A percentile compares a stretch with the other conserved stretches of the same genome.
phyloP scores from a whole-genome alignment of 2,329 filamentous ascomycete species.

The Colletotrichum aenigma region DNA sequence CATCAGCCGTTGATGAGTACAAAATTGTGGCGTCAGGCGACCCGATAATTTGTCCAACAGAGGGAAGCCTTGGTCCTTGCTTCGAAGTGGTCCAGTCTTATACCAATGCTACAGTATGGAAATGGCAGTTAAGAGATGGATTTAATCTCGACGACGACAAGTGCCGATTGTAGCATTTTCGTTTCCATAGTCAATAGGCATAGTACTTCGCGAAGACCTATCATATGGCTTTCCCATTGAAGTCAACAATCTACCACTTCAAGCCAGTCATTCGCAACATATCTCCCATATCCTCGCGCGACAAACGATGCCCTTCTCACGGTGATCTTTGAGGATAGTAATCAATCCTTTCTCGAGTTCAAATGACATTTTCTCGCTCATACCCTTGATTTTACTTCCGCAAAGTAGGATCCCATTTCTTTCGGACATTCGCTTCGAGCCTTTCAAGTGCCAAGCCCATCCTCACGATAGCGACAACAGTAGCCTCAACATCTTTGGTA shows the following conservation, averaged over 20 bases:
- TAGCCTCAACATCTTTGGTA: background rate
- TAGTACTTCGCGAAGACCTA: background rate
- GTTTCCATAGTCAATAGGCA: too few relatives aligned
- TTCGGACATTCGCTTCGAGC: rapidly evolving
- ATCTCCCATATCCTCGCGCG: too few relatives aligned
- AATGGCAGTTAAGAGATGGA: background rate
- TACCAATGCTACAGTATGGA: background rate
- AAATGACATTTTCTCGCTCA: too few relatives aligned
- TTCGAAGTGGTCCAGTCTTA: background rate
- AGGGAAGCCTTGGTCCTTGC: background rate
- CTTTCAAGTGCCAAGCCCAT: background rate
- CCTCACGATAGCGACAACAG: background rate
- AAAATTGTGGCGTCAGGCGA: background rate
- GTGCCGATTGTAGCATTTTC: background rate
- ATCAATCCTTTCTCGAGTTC: too few relatives aligned
- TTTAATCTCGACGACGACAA: background rate
- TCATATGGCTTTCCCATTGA: background rate
- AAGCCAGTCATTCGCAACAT: too few relatives aligned
- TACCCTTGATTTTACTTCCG: too few relatives aligned
- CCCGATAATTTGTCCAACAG: background rate
- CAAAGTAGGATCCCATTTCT: background rate
- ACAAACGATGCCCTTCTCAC: too few relatives aligned
- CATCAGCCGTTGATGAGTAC: background rate
- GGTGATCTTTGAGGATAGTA: too few relatives aligned
- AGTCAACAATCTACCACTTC: background rate